Percentiles rank a stretch among this genome's conserved stretches.
Conservation (phyloP, 192 early-diverging fungal genomes). For the Backusella parvicylindrica region DNA sequence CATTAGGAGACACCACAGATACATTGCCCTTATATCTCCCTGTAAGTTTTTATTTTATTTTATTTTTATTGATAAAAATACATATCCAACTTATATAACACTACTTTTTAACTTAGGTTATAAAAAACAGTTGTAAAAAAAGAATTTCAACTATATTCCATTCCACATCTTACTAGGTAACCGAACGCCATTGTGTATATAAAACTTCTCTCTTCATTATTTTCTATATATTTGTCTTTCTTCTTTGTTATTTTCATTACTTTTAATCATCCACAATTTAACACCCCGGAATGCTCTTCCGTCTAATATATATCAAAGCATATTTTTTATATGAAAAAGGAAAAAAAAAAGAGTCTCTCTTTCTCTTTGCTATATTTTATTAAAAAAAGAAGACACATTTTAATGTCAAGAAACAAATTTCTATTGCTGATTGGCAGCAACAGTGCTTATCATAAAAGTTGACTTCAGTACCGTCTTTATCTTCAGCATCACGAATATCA, state of each 20-base stretch:
- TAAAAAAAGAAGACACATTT: too few relatives aligned
- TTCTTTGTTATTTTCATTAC: not conserved
- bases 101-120: not conserved
- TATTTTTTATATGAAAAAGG: too few relatives aligned
- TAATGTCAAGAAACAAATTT: not conserved
- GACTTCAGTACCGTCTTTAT: not conserved
- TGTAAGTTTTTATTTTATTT: not conserved
- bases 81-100: too few relatives aligned
- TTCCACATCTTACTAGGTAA: not conserved
- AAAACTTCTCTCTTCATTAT: not conserved
- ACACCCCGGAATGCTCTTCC: too few relatives aligned
- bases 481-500: conserved; percentile 14
- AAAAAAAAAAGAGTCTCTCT: too few relatives aligned
- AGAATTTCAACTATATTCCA: not conserved
- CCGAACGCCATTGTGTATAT: not conserved
- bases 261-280: too few relatives aligned
- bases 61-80: not conserved
- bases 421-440: conserved; percentile 20
- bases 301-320: too few relatives aligned
- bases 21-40: not conserved
- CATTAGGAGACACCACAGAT: not conserved
- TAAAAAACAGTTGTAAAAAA: not conserved
- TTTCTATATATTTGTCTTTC: not conserved
- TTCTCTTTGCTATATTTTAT: too few relatives aligned
- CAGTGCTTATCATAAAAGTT: conserved; percentile 13